Conservation (phyloP, 2,329 filamentous ascomycete genomes). For the Claviceps sp. region DNA sequence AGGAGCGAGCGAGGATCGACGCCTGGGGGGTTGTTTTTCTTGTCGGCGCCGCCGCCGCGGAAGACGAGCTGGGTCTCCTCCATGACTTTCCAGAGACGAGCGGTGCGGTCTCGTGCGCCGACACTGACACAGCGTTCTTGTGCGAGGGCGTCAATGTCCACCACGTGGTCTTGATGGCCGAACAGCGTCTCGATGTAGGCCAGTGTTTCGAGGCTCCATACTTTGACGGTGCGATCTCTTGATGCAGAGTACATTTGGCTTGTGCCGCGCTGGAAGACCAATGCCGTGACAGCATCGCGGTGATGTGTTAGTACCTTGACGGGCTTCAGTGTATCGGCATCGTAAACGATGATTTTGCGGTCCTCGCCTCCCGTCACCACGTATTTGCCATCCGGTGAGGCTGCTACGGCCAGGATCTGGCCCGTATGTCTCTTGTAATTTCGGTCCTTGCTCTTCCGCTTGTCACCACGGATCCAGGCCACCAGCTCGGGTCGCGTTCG, state of each 20-base stretch:
- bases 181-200: slow-evolving; percentile 94
- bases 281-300: slow-evolving; percentile 69
- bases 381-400: slow-evolving; percentile 79
- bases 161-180: slow-evolving; percentile 83
- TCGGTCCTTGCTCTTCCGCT: slow-evolving; percentile 45
- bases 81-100: slow-evolving; percentile 86
- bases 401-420: slow-evolving; percentile 70
- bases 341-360: slow-evolving; percentile 75
- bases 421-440: slow-evolving; percentile 65
- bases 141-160: slow-evolving; percentile 69
- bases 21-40: slow-evolving; percentile 33
- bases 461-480: slow-evolving; percentile 48
- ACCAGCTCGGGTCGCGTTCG: slow-evolving; percentile 50
- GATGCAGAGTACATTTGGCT: slow-evolving; percentile 90
- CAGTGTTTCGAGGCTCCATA: slow-evolving; percentile 84
- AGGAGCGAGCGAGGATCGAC: slow-evolving; percentile 39
- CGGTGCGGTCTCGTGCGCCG: slow-evolving; percentile 80
- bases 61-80: slow-evolving; percentile 95
- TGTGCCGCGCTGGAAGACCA: slow-evolving; percentile 75
- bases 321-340: slow-evolving; percentile 64
- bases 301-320: slow-evolving; percentile 83
- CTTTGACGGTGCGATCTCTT: slow-evolving; percentile 85
- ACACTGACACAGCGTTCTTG: slow-evolving; percentile 86
- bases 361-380: slow-evolving; percentile 84
- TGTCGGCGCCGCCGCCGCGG: slow-evolving; percentile 60